These are phyloP conservation scores for Pulveroboletus sp. DNA, from an alignment of 768 basidiomycete species.

Conservation along the genomic window DNA sequence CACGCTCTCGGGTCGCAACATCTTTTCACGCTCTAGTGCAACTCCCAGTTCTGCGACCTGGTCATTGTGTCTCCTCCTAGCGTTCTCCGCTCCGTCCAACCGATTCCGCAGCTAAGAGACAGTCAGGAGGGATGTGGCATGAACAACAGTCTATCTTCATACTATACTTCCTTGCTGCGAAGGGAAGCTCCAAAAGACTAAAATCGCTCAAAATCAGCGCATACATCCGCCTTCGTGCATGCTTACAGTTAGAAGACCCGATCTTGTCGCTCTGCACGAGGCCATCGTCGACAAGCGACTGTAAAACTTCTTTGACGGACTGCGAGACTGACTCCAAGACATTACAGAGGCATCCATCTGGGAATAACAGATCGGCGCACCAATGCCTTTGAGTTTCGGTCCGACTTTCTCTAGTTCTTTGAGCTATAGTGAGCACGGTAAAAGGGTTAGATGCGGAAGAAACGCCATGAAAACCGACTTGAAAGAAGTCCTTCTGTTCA, in stretches of 20 bases:
- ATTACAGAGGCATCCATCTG: background rate
- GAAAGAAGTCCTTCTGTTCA: constrained; percentile 76
- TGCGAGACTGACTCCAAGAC: constrained; percentile 59
- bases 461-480: constrained; percentile 31
- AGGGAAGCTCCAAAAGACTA: constrained; percentile 96
- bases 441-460: background rate
- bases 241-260: constrained; percentile 87
- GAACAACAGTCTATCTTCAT: constrained; percentile 2
- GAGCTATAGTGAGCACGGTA: constrained; percentile 39
- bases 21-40: constrained; percentile 48
- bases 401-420: constrained; percentile 91
- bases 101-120: constrained; percentile 52
- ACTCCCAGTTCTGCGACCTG: constrained; percentile 49
- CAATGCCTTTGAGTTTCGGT: constrained; percentile 87
- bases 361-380: constrained; percentile 35
- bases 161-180: constrained; percentile 82
- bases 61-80: constrained; percentile 35
- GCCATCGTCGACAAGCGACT: constrained; percentile 82
- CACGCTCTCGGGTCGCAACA: constrained; percentile 55
- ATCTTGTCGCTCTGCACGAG: constrained; percentile 89
- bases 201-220: constrained; percentile 11
- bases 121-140: background rate
- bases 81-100: constrained; percentile 46
- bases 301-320: constrained; percentile 87
- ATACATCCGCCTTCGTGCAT: constrained; percentile 13